Percentiles rank a stretch among this genome's conserved stretches.
phyloP scores from a whole-genome alignment of 768 basidiomycete genomes.

The Termitomyces sp. region DNA sequence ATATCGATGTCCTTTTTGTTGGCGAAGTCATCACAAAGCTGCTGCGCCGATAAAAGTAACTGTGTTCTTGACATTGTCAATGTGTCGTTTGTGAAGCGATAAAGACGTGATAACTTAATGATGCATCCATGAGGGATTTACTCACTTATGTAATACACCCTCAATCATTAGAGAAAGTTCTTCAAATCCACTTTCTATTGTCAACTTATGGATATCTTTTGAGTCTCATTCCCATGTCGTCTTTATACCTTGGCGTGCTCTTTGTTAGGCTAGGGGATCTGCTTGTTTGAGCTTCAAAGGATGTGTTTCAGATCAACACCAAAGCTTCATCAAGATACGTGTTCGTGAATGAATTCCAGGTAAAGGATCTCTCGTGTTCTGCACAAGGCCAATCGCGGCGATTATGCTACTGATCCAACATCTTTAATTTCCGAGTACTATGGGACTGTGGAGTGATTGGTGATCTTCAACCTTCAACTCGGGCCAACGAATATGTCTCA shows the following conservation, averaged over 20 bases:
- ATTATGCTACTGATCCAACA: conserved; percentile 8
- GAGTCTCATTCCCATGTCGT: not conserved
- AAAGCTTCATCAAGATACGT: not conserved
- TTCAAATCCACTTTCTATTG: too few species aligned
- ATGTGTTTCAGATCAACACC: conserved; percentile 8
- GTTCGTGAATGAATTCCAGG: not conserved
- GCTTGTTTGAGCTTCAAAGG: too few species aligned
- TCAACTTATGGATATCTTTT: too few species aligned
- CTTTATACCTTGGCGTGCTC: not conserved
- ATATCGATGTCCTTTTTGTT: conserved; percentile 32
- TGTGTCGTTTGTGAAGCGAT: not conserved
- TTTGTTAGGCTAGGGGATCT: not conserved
- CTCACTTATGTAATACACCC: not conserved
- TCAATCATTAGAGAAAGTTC: too few species aligned
- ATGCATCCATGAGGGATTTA: too few species aligned
- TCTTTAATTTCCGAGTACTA: conserved; percentile 12
- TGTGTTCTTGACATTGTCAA: not conserved
- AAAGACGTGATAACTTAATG: too few species aligned
- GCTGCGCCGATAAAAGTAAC: conserved; percentile 38
- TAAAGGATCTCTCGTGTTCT: conserved; percentile 12
- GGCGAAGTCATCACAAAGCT: conserved; percentile 51
- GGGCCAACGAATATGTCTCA: not conserved
- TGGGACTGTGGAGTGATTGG: not conserved
- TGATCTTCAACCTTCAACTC: not conserved
- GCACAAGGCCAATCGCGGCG: conserved; percentile 5